Evolutionary conservation across 768 basidiomycete genomes (phyloP).

Genomic region (Kwoniella sp.): DNA sequence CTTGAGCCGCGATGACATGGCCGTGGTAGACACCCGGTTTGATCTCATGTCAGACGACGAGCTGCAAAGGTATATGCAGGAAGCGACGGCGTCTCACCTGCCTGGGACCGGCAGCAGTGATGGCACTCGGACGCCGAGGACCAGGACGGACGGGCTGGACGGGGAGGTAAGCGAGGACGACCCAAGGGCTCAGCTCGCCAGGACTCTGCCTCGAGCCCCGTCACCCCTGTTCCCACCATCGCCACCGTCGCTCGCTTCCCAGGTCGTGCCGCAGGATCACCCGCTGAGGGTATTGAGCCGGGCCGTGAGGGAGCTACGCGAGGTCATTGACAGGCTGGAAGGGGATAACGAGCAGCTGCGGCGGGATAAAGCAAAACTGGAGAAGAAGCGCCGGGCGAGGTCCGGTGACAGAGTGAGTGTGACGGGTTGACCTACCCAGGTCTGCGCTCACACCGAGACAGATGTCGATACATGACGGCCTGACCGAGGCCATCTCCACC

Average conservation of each 20-base stretch:
- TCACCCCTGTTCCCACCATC: conserved; percentile 39
- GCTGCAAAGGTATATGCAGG: conserved; percentile 8
- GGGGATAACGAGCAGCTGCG: conserved; percentile 33
- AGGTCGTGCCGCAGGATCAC: conserved; percentile 18
- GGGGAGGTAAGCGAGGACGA: no score
- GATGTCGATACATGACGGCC: conserved; percentile 39
- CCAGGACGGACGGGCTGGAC: no score
- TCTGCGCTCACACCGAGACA: neutral
- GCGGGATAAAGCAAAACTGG: conserved; percentile 7
- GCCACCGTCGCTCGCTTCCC: conserved; percentile 12
- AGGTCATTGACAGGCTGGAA: conserved; percentile 22
- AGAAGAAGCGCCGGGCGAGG: neutral
- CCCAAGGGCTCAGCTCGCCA: no score
- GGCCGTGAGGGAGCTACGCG: conserved; percentile 31
- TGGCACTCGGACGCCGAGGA: no score
- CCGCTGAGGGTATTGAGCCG: conserved; percentile 30
- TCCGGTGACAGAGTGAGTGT: conserved; percentile 18
- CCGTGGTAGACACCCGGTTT: conserved; percentile 25
- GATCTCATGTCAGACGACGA: conserved; percentile 33
- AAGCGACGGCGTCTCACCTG: no score
- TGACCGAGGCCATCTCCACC: conserved; percentile 46
- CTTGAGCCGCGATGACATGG: conserved; percentile 27
- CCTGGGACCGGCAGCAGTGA: no score
- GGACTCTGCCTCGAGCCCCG: no score
- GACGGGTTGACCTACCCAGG: neutral